phyloP scores from a whole-genome alignment of 2,329 filamentous ascomycete genomes.

The Amphichorda felina region DNA sequence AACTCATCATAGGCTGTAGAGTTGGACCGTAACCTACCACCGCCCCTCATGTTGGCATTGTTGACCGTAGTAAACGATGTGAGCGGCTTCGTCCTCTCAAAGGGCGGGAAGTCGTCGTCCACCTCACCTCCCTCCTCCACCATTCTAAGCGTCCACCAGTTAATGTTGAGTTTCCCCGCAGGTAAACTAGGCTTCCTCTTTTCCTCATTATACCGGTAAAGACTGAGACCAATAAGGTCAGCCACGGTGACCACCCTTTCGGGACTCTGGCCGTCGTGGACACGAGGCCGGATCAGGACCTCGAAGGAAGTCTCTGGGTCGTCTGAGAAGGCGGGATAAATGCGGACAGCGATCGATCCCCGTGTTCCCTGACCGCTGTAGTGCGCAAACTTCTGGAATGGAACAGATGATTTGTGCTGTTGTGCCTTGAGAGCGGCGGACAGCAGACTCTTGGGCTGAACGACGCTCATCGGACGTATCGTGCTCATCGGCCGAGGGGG shows the following conservation, averaged over 20 bases:
- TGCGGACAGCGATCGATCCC: constrained; percentile 63
- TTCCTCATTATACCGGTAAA: constrained; percentile 71
- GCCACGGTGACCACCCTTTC: constrained; percentile 58
- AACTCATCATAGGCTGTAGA: constrained; percentile 77
- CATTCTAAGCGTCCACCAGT: constrained; percentile 74
- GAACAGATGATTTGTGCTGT: constrained; percentile 54
- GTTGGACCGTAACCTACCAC: constrained; percentile 48
- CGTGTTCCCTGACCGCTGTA: constrained; percentile 69
- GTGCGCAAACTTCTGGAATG: constrained; percentile 66
- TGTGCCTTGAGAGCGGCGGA: constrained; percentile 64
- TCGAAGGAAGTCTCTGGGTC: constrained; percentile 55
- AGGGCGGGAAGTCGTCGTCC: constrained; percentile 72
- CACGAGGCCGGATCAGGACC: constrained; percentile 56
- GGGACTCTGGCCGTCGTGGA: constrained; percentile 52
- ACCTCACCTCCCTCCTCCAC: constrained; percentile 76
- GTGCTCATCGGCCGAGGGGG: constrained; percentile 57
- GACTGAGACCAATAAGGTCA: constrained; percentile 68
- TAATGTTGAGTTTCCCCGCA: constrained; percentile 59
- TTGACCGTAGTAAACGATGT: constrained; percentile 73
- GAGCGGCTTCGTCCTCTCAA: constrained; percentile 64
- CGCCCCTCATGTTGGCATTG: constrained; percentile 61
- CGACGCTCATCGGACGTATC: constrained; percentile 53
- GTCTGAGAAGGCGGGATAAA: constrained; percentile 63
- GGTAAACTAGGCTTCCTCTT: constrained; percentile 57
- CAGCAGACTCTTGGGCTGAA: constrained; percentile 58